Evolutionary conservation across 78 protist species (phyloP).

Genomic region (Dictyostelium firmibasis): DNA sequence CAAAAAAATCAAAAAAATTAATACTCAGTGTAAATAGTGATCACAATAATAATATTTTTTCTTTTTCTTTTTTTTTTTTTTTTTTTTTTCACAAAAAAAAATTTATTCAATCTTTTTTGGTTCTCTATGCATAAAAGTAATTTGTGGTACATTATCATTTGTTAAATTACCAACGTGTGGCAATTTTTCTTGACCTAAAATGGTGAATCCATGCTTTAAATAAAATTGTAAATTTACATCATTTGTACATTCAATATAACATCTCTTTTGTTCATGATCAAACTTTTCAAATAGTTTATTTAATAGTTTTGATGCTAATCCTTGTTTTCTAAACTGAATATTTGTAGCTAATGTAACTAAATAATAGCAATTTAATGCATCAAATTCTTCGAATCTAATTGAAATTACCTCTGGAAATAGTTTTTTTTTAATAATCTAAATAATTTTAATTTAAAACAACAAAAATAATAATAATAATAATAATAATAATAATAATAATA

Average conservation of each 20-base stretch:
- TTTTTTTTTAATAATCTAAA: not conserved
- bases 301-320: conserved; percentile 57
- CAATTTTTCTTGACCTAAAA: not conserved
- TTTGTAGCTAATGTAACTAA: conserved; percentile 40
- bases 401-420: conserved; percentile 14
- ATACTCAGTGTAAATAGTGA: not conserved
- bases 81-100: not conserved
- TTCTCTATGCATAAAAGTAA: conserved; percentile 35
- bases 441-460: too few relatives aligned
- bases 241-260: conserved; percentile 61
- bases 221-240: not conserved
- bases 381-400: conserved; percentile 13
- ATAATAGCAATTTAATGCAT: conserved; percentile 51
- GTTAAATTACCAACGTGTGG: conserved; percentile 14
- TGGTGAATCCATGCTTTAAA: conserved; percentile 12
- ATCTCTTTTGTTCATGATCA: conserved; percentile 43
- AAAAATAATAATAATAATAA: too few relatives aligned
- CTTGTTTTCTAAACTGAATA: conserved; percentile 7
- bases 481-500: not conserved
- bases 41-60: not conserved
- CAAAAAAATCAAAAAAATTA: not conserved
- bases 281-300: conserved; percentile 24
- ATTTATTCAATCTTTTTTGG: conserved; percentile 4
- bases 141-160: not conserved
- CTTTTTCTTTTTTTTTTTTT: not conserved